Percentiles rank a stretch among this genome's conserved stretches.
Evolutionary conservation across 176 grass and related monocot genomes (phyloP).

Genomic region (Themeda triandra): DNA sequence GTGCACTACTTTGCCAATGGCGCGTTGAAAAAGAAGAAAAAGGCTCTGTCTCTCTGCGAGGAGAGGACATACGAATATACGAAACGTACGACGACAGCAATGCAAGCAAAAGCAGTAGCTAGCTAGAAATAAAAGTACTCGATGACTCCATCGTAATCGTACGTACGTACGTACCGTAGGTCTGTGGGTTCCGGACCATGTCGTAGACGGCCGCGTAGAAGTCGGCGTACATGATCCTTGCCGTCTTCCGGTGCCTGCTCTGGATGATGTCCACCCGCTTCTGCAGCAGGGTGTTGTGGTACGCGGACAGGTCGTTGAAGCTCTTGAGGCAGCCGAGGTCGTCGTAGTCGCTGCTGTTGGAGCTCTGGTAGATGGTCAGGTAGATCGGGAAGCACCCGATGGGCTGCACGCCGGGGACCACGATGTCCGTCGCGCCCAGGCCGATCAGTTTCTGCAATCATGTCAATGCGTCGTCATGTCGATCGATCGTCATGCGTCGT

Average conservation of each 20-base stretch:
- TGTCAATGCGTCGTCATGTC: background rate
- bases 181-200: constrained; percentile 47
- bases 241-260: constrained; percentile 34
- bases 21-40: background rate
- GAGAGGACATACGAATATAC: too few relatives aligned
- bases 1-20: background rate
- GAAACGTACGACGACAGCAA: background rate
- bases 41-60: background rate
- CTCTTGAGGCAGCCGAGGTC: constrained; percentile 45
- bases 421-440: constrained; percentile 52
- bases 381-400: constrained; percentile 78
- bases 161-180: constrained; percentile 32
- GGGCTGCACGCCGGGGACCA: constrained; percentile 53
- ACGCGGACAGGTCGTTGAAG: constrained; percentile 46
- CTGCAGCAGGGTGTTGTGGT: constrained; percentile 53
- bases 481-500: too few relatives aligned
- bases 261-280: constrained; percentile 22
- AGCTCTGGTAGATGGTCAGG: constrained; percentile 43
- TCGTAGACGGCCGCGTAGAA: constrained; percentile 48
- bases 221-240: constrained; percentile 62
- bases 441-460: constrained; percentile 48
- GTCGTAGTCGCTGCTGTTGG: constrained; percentile 45
- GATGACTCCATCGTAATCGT: too few relatives aligned
- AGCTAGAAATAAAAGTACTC: background rate
- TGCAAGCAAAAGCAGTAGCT: background rate